These are phyloP conservation scores for Haplosporangium sp. DNA, from an alignment of 371 early-diverging fungal genomes.

Conservation along the genomic window DNA sequence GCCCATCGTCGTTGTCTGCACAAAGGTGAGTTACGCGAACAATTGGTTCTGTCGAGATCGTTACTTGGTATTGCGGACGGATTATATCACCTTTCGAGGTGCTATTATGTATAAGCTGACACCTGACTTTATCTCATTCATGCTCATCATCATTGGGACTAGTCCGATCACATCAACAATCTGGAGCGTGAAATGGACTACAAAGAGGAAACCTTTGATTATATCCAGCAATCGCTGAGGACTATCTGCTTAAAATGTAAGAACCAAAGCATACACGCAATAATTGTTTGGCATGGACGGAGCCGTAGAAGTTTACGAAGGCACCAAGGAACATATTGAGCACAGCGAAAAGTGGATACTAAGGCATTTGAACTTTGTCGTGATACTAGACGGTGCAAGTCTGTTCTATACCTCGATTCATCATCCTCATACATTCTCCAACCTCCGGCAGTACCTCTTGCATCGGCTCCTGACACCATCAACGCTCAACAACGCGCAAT, in stretches of 20 bases:
- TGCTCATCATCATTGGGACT: no score
- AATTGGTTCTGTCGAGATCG: background rate
- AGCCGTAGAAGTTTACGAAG: no score
- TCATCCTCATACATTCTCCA: slow-evolving; percentile 79
- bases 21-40: slow-evolving; percentile 73
- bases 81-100: background rate
- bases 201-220: slow-evolving; percentile 94
- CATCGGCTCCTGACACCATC: slow-evolving; percentile 72
- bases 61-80: background rate
- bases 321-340: no score
- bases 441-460: slow-evolving; percentile 85
- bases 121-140: no score
- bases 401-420: slow-evolving; percentile 90
- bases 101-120: no score
- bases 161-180: slow-evolving; percentile 83
- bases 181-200: slow-evolving; percentile 88
- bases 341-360: no score
- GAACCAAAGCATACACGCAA: slow-evolving; percentile 22
- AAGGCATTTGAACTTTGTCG: no score
- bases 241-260: slow-evolving; percentile 92
- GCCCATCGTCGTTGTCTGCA: slow-evolving; percentile 90
- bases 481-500: slow-evolving; percentile 54
- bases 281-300: no score
- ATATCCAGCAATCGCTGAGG: slow-evolving; percentile 92
- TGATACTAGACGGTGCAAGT: slow-evolving; percentile 94